Conservation (phyloP, 2,329 filamentous ascomycete genomes). For the Fusarium succisae region DNA sequence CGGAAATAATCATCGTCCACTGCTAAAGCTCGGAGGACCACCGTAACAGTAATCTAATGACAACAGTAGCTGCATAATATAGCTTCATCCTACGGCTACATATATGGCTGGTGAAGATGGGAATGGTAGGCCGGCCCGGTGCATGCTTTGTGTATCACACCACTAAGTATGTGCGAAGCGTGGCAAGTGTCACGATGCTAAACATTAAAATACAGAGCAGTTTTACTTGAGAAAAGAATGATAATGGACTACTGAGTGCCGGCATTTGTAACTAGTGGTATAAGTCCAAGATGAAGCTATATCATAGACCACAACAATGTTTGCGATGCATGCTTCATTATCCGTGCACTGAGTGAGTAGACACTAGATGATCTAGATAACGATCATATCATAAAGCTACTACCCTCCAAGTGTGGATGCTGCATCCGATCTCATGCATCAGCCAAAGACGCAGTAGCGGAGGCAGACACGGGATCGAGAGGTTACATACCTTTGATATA, state of each 20-base stretch:
- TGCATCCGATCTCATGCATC: conserved; percentile 28
- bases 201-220: neutral
- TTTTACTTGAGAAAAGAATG: neutral
- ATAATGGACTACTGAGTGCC: conserved; percentile 3
- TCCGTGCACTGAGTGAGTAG: neutral
- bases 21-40: neutral
- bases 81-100: neutral
- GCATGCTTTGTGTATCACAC: conserved; percentile 16
- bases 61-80: neutral
- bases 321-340: conserved; percentile 4
- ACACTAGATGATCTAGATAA: conserved; percentile 20
- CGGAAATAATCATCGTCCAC: conserved; percentile 6
- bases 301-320: neutral
- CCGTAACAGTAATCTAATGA: neutral
- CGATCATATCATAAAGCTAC: neutral
- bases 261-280: neutral
- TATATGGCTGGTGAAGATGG: neutral
- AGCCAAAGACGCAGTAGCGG: conserved; percentile 20
- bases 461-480: conserved; percentile 24
- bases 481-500: conserved; percentile 4
- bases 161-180: neutral
- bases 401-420: conserved; percentile 6
- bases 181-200: neutral
- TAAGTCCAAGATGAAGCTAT: conserved; percentile 9
- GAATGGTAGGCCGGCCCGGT: neutral